Conservation (phyloP, 352 stramenopile species). For the Pythium rishiriense region DNA sequence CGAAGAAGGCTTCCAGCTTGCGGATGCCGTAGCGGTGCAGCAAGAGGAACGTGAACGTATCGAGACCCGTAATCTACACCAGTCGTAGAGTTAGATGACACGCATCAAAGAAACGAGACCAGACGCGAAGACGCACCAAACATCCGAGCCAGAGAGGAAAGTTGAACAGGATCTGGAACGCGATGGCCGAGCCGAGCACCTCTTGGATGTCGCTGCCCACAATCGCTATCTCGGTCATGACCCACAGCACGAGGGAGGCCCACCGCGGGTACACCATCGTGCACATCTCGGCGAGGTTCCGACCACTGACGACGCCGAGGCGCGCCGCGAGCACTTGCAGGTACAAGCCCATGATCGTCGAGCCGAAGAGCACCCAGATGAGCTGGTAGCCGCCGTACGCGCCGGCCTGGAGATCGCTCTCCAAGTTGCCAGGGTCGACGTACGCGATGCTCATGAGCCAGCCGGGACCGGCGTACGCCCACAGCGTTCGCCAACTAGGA, state of each 20-base stretch:
- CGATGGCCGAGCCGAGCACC: slow-evolving; percentile 91
- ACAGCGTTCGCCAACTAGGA: slow-evolving; percentile 70
- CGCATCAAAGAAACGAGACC: background rate
- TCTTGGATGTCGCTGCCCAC: slow-evolving; percentile 92
- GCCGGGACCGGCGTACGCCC: slow-evolving; percentile 79
- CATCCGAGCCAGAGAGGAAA: slow-evolving; percentile 91
- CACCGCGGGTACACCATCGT: slow-evolving; percentile 74
- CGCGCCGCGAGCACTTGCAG: slow-evolving; percentile 92
- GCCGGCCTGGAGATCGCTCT: slow-evolving; percentile 94
- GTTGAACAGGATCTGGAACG: slow-evolving; percentile 89
- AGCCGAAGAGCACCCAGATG: slow-evolving; percentile 91
- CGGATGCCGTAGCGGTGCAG: slow-evolving; percentile 92
- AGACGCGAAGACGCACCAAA: slow-evolving; percentile 34
- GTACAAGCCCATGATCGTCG: slow-evolving; percentile 91
- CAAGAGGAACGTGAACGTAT: slow-evolving; percentile 94
- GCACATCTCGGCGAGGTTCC: slow-evolving; percentile 91
- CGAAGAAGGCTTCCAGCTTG: slow-evolving; percentile 93
- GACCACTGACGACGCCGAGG: slow-evolving; percentile 90
- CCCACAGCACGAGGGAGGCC: slow-evolving; percentile 79
- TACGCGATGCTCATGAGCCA: slow-evolving; percentile 96
- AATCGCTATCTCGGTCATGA: slow-evolving; percentile 94
- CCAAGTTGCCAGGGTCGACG: slow-evolving; percentile 95
- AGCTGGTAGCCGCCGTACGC: slow-evolving; percentile 89
- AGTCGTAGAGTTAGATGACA: slow-evolving; percentile 3
- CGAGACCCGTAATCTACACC: slow-evolving; percentile 79